phyloP scores from a whole-genome alignment of 2,329 filamentous ascomycete genomes.

The Blastomyces silverae region DNA sequence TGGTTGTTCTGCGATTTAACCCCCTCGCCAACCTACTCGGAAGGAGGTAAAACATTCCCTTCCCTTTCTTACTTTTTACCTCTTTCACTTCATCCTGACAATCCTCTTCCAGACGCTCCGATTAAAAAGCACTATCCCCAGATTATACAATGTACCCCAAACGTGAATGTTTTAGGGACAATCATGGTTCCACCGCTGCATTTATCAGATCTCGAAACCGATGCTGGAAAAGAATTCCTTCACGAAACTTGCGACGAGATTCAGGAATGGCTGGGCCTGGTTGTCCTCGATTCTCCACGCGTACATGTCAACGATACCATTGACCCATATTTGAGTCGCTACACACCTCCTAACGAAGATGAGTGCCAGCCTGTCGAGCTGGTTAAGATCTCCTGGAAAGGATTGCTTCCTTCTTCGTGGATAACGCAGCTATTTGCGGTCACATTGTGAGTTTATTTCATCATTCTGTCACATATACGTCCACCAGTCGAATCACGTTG shows the following conservation, averaged over 20 bases:
- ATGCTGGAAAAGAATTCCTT: slow-evolving; percentile 40
- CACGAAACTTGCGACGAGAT: slow-evolving; percentile 56
- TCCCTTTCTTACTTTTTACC: slow-evolving; percentile 1
- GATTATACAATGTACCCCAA: slow-evolving; percentile 28
- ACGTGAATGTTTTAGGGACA: slow-evolving; percentile 24
- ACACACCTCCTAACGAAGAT: slow-evolving; percentile 33
- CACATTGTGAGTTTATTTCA: slow-evolving; percentile 32
- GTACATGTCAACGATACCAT: slow-evolving; percentile 34
- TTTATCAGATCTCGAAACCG: slow-evolving; percentile 21
- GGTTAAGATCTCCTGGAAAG: slow-evolving; percentile 40
- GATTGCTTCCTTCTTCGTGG: slow-evolving; percentile 38
- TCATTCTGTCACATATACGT: background rate
- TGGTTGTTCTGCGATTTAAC: slow-evolving; percentile 71
- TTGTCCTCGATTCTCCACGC: slow-evolving; percentile 42
- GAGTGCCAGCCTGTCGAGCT: slow-evolving; percentile 25
- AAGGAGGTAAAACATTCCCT: slow-evolving; percentile 39
- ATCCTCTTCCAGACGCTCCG: slow-evolving; percentile 25
- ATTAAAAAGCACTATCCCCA: slow-evolving; percentile 38
- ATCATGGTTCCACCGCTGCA: slow-evolving; percentile 33
- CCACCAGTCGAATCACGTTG: background rate
- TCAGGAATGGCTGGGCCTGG: slow-evolving; percentile 57
- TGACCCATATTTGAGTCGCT: slow-evolving; percentile 42
- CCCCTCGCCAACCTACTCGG: slow-evolving; percentile 23
- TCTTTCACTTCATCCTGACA: slow-evolving; percentile 10
- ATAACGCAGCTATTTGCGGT: slow-evolving; percentile 33